These are phyloP conservation scores for Pulveroboletus sp. DNA, from an alignment of 768 basidiomycete genomes.

Conservation along the genomic window DNA sequence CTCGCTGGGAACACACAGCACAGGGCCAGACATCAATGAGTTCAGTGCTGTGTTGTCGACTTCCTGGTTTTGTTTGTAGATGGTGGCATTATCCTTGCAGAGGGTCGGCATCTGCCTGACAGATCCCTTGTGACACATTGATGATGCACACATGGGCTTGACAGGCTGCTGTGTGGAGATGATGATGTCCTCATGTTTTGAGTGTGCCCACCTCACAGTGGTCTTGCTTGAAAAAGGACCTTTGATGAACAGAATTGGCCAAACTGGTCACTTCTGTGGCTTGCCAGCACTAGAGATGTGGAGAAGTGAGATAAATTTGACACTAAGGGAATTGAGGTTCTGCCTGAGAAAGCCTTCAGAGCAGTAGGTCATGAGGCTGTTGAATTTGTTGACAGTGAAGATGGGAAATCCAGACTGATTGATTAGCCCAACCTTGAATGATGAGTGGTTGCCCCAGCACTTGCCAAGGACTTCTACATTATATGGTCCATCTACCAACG, in stretches of 20 bases:
- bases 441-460: slow-evolving; percentile 90
- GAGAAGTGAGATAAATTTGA: slow-evolving; percentile 88
- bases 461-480: slow-evolving; percentile 92
- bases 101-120: slow-evolving; percentile 49
- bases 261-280: slow-evolving; percentile 71
- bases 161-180: slow-evolving; percentile 91
- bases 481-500: slow-evolving; percentile 87
- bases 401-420: slow-evolving; percentile 78
- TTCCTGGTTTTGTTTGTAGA: slow-evolving; percentile 48
- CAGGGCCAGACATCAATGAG: slow-evolving; percentile 30
- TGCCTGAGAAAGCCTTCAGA: slow-evolving; percentile 85
- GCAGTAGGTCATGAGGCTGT: slow-evolving; percentile 88
- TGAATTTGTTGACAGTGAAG: slow-evolving; percentile 90
- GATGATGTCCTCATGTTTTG: slow-evolving; percentile 90
- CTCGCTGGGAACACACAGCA: slow-evolving; percentile 82
- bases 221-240: slow-evolving; percentile 84
- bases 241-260: slow-evolving; percentile 86
- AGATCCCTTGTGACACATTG: slow-evolving; percentile 76
- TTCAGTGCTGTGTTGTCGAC: slow-evolving; percentile 38
- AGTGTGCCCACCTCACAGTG: slow-evolving; percentile 90
- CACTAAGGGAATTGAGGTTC: slow-evolving; percentile 85
- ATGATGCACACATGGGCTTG: slow-evolving; percentile 92
- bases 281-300: slow-evolving; percentile 51
- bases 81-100: slow-evolving; percentile 22
- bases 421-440: slow-evolving; percentile 77